These are phyloP conservation scores for Hamamelis virginiana DNA, from an alignment of 164 flowering plant species.

Conservation along the genomic window DNA sequence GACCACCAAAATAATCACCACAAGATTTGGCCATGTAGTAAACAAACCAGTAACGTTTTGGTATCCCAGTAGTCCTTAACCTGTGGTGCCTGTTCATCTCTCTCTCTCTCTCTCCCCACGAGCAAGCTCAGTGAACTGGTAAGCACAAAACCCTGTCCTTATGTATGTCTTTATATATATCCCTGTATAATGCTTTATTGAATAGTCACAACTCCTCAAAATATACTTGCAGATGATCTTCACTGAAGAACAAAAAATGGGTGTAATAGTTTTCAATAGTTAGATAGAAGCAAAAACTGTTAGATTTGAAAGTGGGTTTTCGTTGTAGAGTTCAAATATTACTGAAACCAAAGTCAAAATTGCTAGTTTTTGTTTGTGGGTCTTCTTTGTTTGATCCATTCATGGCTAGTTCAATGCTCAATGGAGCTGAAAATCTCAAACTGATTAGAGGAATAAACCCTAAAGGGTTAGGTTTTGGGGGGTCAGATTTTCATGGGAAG, in stretches of 20 bases:
- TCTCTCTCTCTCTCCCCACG: not conserved
- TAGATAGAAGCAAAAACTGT: too few relatives aligned
- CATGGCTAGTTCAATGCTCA: constrained; percentile 72
- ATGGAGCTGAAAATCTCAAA: constrained; percentile 51
- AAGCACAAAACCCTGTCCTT: not conserved
- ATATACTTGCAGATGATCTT: not conserved
- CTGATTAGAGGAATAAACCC: constrained; percentile 35
- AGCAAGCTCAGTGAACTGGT: not conserved
- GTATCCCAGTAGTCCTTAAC: not conserved
- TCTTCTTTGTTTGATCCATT: constrained; percentile 8
- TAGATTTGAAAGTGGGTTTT: not conserved
- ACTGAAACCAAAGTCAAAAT: not conserved
- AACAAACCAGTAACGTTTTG: too few relatives aligned
- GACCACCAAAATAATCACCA: too few relatives aligned
- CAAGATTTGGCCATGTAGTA: too few relatives aligned
- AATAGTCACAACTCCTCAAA: not conserved
- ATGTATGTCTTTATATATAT: not conserved
- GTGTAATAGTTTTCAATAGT: not conserved
- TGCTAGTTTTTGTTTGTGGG: constrained; percentile 12
- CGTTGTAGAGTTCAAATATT: not conserved
- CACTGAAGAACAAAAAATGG: not conserved
- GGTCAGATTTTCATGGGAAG: constrained; percentile 48
- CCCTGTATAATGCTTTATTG: not conserved
- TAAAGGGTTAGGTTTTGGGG: constrained; percentile 34
- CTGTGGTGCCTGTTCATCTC: not conserved